Base-by-base conservation (phyloP, 2,329 filamentous ascomycete genomes). In the Cadophora malorum region DNA sequence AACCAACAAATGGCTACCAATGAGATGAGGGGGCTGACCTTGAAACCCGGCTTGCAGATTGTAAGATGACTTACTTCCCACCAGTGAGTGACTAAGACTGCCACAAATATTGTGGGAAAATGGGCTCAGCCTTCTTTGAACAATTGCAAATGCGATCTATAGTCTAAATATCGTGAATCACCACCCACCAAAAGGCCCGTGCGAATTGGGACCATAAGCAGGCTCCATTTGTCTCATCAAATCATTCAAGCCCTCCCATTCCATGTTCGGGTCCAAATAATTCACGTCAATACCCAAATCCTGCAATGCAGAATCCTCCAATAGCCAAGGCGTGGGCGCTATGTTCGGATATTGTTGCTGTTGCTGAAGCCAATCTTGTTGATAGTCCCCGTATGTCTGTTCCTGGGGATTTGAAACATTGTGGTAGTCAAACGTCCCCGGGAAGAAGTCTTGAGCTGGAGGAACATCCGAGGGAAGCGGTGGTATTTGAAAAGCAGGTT, bases 281-380 rank as follows among this genome's bases (percentile, higher is more conserved):
- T 50, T 56, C 61, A 60, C 35, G 35, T 67, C 62, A 49, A 67
- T 59, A 3, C 66, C 66, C 23, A 67, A 21, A 12, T 67, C 66
- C 25, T 64, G 61, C 23, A 67, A 38, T 16, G 66, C 61, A 31
- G 66, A 55, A 49, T 67, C 66, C 25, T 67, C 61, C 19, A 67
- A 35, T 16, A 67, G 38, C 66, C 66, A 67, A 23, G 66, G 66
- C 1, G 62, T 64, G 16, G 66, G 62, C 19, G 50, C 53, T 5
- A 19, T 55, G 21, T 23, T 25, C 21, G 50, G 21, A 58, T 35
- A 47, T 14, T 60, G 62, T 56, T 67, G 61, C 53, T 64, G 61
- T 10, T 64, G 61, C 45, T 55, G 52, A n/a, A 62, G 41, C 59
- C 59, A 62, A 7, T 62, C 35, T 21, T 62, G 38, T 16, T 62